These are phyloP conservation scores for Populus hybrid DNA, from an alignment of 441 rosid genomes.

Conservation along the genomic window DNA sequence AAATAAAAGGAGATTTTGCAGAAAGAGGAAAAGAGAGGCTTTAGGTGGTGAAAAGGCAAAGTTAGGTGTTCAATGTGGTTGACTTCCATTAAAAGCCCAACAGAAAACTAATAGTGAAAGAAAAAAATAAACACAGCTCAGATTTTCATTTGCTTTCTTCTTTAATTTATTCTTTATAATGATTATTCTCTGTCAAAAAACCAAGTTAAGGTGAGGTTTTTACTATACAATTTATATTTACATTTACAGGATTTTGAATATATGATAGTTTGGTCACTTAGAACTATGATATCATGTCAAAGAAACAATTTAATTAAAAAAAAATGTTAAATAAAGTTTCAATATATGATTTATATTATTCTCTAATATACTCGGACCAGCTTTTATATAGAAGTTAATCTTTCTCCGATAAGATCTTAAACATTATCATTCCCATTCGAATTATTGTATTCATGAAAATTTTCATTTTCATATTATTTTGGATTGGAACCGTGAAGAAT, in stretches of 20 bases:
- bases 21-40: constrained; percentile 1
- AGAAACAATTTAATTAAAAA: too few relatives aligned
- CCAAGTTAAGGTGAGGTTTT: too few relatives aligned
- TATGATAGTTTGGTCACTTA: too few relatives aligned
- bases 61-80: neutral
- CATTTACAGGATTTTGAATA: too few relatives aligned
- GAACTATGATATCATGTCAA: too few relatives aligned
- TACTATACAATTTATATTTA: too few relatives aligned
- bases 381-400: neutral
- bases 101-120: neutral
- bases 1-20: neutral
- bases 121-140: constrained; percentile 26
- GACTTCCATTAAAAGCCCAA: constrained; percentile 6
- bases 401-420: neutral
- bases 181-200: too few relatives aligned
- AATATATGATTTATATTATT: too few relatives aligned
- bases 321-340: too few relatives aligned
- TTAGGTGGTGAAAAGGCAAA: neutral
- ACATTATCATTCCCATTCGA: neutral
- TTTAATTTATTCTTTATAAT: too few relatives aligned
- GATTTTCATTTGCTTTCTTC: constrained; percentile 3
- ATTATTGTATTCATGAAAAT: too few relatives aligned
- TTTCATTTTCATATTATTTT: too few relatives aligned
- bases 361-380: neutral
- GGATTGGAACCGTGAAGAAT: neutral